Evolutionary conservation across 1,284 basidiomycete species (phyloP).

Genomic region (Pascua sp.): DNA sequence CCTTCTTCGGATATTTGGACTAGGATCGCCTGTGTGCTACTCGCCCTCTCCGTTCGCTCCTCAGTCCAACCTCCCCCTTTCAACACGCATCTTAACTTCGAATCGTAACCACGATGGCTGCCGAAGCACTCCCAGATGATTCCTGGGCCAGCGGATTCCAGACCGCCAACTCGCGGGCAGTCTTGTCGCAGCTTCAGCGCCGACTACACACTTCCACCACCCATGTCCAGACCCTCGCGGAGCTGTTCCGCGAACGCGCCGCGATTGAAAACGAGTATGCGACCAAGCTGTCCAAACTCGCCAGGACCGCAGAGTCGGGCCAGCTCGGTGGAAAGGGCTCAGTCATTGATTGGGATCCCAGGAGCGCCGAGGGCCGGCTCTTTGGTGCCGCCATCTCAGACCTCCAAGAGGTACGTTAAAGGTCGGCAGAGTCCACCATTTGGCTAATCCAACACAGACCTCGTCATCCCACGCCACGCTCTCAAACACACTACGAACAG

Average conservation of each 20-base stretch:
- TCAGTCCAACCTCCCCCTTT: neutral
- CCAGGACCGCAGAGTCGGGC: constrained; percentile 42
- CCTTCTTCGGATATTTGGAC: neutral
- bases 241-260: constrained; percentile 53
- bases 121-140: constrained; percentile 37
- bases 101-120: neutral
- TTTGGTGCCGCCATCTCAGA: constrained; percentile 44
- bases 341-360: constrained; percentile 37
- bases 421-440: neutral
- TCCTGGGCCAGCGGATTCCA: constrained; percentile 42
- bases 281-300: constrained; percentile 52
- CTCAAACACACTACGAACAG: constrained; percentile 31
- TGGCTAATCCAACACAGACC: constrained; percentile 27
- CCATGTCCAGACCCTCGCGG: constrained; percentile 48
- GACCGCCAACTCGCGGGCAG: constrained; percentile 31
- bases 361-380: constrained; percentile 36
- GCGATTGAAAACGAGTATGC: constrained; percentile 53
- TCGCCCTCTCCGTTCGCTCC: neutral
- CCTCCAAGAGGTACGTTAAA: constrained; percentile 40
- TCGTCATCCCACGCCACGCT: constrained; percentile 41
- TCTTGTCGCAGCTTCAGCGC: constrained; percentile 35
- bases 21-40: too few relatives aligned
- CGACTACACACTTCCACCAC: constrained; percentile 39
- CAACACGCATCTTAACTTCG: neutral
- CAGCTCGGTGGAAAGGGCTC: constrained; percentile 30